Evolutionary conservation across 768 basidiomycete species (phyloP).

Genomic region (Suillus weaverae): DNA sequence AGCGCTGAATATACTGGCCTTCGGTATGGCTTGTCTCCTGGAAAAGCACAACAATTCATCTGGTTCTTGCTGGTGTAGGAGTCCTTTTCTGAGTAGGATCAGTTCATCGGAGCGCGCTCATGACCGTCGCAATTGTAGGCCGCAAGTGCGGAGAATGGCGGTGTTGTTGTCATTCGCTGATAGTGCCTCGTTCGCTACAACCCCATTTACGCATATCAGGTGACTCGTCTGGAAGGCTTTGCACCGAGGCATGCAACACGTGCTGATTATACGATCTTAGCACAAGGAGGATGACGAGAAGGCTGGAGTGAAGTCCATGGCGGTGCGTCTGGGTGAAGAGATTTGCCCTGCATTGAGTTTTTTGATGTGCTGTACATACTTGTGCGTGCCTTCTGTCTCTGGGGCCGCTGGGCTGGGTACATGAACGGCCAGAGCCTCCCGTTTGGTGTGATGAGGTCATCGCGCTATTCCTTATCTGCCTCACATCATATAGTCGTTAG

Average conservation of each 20-base stretch:
- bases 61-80: too few species aligned
- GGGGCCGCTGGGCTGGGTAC: not conserved
- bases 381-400: too few species aligned
- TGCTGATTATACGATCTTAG: not conserved
- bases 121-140: not conserved
- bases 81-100: not conserved
- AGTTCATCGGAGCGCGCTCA: not conserved
- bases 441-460: not conserved
- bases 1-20: slow-evolving; percentile 26
- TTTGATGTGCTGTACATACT: not conserved
- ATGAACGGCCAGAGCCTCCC: not conserved
- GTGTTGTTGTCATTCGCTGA: not conserved
- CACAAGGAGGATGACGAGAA: not conserved
- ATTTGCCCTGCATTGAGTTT: not conserved
- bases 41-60: not conserved
- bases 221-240: not conserved
- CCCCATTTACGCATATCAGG: not conserved
- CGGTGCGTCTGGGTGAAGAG: not conserved
- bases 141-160: not conserved
- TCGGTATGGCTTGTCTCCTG: slow-evolving; percentile 11
- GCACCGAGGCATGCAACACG: not conserved
- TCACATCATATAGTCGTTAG: not conserved
- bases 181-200: not conserved
- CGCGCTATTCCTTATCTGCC: not conserved
- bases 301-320: not conserved